phyloP scores from a whole-genome alignment of 345 rosid genomes.

The Mangifera indica region DNA sequence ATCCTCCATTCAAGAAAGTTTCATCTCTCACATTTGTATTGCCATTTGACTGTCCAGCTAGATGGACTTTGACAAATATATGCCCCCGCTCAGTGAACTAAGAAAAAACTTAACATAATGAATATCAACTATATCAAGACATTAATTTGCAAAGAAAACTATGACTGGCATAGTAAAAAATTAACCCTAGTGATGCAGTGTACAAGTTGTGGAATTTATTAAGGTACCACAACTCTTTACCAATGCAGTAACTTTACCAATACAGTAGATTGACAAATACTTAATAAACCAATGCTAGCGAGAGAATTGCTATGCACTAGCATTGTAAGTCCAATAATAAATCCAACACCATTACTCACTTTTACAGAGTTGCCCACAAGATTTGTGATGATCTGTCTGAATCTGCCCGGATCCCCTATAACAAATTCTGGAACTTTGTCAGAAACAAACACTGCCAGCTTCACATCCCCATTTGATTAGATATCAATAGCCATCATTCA shows the following conservation, averaged over 20 bases:
- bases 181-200: neutral
- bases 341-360: constrained; percentile 43
- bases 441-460: constrained; percentile 92
- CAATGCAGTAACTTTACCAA: constrained; percentile 3
- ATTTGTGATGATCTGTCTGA: constrained; percentile 91
- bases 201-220: neutral
- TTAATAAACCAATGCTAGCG: neutral
- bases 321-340: neutral
- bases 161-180: constrained; percentile 1
- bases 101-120: constrained; percentile 16
- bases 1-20: constrained; percentile 48
- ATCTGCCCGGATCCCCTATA: constrained; percentile 92
- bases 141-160: neutral
- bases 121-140: constrained; percentile 10
- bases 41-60: constrained; percentile 56
- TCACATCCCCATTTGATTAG: constrained; percentile 34
- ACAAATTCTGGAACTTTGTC: constrained; percentile 85
- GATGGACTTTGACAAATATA: constrained; percentile 84
- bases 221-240: neutral
- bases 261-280: neutral
- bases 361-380: constrained; percentile 97
- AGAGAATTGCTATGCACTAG: neutral
- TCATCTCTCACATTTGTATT: constrained; percentile 35
- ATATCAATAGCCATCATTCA: constrained; percentile 14
- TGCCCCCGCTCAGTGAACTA: constrained; percentile 98